Base-by-base conservation (phyloP, 1,139 yeast genomes). In the Pichia sp. region DNA sequence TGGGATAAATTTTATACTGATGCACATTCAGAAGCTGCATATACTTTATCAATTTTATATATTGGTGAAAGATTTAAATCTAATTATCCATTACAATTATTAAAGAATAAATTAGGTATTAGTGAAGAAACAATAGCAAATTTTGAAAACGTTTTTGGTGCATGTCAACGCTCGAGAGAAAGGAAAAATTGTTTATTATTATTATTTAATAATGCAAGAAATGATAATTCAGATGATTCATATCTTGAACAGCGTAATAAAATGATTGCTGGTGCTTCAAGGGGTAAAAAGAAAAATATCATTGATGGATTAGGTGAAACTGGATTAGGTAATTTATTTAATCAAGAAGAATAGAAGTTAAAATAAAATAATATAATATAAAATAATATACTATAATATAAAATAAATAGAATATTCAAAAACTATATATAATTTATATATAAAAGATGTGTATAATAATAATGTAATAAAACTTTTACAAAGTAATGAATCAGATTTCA, bases 1-100 rank as follows among this genome's bases (percentile, higher is more conserved):
- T 72, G 78, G 50, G 95, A 87, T 60, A 84, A 82, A 50, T 84
- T 87, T 56, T 88, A 86, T 64, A 78, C 79, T 43, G 97, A 92
- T 59, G 86, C 94, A 0, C 95, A 89, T 58, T 78, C 85, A 29
- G 98, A 92, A 65, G 96, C 95, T 0, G 92, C 95, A 7, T 83
- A 86, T 53, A 87, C 95, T 1, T 74, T 90, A 52, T 86, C 96
- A 0, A 79, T 86, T 1, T 71, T 90, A 45, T 90, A 89, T 64
- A 78, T 89, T 59, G 78, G 84, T 4, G 71, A 87, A 58, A 75
- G 94, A 54, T 73, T 80, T 5, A 81, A 83, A 55, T 74, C 76
- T 45, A 77, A 77, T 54, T 44, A 45, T 42, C 81, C 83, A 0
- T 79, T 80, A 2, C 62, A 76, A 45, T 64, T 75, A 10, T 64